Conservation (phyloP, 2,329 filamentous ascomycete genomes). For the Amylocarpus encephaloides region DNA sequence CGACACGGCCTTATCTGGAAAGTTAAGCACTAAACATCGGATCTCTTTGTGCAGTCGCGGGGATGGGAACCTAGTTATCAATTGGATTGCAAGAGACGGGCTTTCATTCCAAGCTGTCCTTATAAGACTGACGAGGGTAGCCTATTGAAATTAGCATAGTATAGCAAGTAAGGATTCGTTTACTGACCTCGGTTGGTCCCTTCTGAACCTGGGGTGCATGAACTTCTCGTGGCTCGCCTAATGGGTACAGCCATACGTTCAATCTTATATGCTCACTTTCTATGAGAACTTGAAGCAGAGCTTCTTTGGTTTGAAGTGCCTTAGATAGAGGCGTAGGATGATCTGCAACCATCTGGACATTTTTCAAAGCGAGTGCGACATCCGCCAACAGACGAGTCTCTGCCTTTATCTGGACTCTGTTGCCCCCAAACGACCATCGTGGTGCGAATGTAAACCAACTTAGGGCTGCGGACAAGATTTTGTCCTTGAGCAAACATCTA, state of each 20-base stretch:
- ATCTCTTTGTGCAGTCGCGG: constrained; percentile 68
- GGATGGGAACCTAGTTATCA: constrained; percentile 73
- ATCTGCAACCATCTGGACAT: constrained; percentile 52
- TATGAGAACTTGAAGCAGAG: constrained; percentile 72
- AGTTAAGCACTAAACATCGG: constrained; percentile 71
- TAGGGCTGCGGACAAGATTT: constrained; percentile 77
- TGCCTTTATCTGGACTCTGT: constrained; percentile 86
- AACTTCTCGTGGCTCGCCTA: constrained; percentile 56
- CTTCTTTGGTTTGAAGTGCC: constrained; percentile 70
- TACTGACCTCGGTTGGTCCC: constrained; percentile 38
- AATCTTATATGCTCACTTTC: constrained; percentile 80
- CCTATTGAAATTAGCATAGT: constrained; percentile 34
- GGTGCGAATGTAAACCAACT: constrained; percentile 82
- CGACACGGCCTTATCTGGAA: constrained; percentile 73
- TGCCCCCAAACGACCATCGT: constrained; percentile 93
- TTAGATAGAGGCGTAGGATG: constrained; percentile 41
- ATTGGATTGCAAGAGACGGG: constrained; percentile 79
- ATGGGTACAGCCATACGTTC: constrained; percentile 81
- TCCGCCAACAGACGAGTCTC: constrained; percentile 78
- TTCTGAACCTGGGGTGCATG: constrained; percentile 24
- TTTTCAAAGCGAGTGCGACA: constrained; percentile 60
- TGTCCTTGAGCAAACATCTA: constrained; percentile 81
- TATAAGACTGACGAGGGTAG: constrained; percentile 48
- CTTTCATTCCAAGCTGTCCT: constrained; percentile 82
- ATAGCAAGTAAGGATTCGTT: constrained; percentile 29